phyloP scores from a whole-genome alignment of 148 eudicot species.

The Oxyria digyna region DNA sequence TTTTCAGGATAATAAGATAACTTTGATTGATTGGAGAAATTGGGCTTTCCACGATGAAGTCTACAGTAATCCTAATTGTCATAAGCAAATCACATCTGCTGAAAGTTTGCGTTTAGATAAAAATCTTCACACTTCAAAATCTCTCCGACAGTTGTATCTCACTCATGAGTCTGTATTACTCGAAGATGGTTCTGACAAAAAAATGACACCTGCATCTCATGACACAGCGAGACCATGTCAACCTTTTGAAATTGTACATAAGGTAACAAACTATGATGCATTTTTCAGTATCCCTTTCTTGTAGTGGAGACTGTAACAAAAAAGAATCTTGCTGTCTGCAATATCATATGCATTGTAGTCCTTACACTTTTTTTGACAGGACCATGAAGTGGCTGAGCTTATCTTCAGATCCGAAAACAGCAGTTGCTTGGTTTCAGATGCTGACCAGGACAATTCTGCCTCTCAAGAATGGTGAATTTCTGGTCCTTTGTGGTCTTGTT shows the following conservation, averaged over 20 bases:
- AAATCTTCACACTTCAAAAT: slow-evolving; percentile 16
- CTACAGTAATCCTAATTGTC: slow-evolving; percentile 15
- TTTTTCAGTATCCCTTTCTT: neutral
- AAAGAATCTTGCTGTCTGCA: neutral
- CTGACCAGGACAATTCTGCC: slow-evolving; percentile 23
- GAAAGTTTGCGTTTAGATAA: slow-evolving; percentile 34
- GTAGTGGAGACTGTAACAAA: neutral
- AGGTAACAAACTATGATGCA: neutral
- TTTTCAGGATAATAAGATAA: slow-evolving; percentile 39
- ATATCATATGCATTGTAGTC: neutral
- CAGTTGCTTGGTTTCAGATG: slow-evolving; percentile 19
- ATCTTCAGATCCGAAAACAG: slow-evolving; percentile 11
- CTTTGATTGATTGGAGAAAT: slow-evolving; percentile 54
- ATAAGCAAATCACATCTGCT: slow-evolving; percentile 18
- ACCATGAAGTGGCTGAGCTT: slow-evolving; percentile 14
- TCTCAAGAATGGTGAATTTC: slow-evolving; percentile 42
- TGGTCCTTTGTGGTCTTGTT: neutral
- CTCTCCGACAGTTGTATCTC: slow-evolving; percentile 17
- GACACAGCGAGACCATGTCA: slow-evolving; percentile 24
- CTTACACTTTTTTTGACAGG: slow-evolving; percentile 21
- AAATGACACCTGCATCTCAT: slow-evolving; percentile 11
- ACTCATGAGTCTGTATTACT: slow-evolving; percentile 12
- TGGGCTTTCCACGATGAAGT: slow-evolving; percentile 47
- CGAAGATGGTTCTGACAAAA: slow-evolving; percentile 13
- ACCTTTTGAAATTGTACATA: slow-evolving; percentile 11